Conservation (phyloP, 2,329 filamentous ascomycete species). For the Ceratocystis huliohia region DNA sequence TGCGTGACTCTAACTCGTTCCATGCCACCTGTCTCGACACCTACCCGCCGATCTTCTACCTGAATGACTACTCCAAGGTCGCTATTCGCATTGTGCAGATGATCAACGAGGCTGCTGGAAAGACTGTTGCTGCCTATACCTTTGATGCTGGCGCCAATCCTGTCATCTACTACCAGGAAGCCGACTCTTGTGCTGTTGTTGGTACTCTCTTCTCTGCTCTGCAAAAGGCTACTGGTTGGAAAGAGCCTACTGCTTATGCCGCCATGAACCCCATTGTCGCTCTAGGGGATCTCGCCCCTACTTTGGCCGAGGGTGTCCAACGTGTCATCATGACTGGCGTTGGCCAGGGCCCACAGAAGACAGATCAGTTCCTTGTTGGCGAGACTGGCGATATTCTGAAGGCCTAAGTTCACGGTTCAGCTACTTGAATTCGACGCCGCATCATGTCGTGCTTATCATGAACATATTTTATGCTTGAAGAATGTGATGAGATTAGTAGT, state of each 20-base stretch:
- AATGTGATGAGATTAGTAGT: not conserved
- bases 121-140: constrained; percentile 80
- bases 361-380: constrained; percentile 62
- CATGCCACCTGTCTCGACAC: constrained; percentile 92
- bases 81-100: constrained; percentile 80
- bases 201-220: constrained; percentile 64
- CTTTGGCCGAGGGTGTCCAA: constrained; percentile 67
- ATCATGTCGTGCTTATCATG: not conserved
- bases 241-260: constrained; percentile 36
- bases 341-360: constrained; percentile 74
- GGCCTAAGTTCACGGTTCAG: not conserved
- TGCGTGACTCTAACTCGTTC: constrained; percentile 95
- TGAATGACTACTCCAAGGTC: constrained; percentile 84
- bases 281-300: constrained; percentile 49
- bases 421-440: not conserved
- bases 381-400: constrained; percentile 39
- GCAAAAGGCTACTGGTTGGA: constrained; percentile 57
- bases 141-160: constrained; percentile 97
- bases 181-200: constrained; percentile 59
- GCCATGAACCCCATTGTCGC: constrained; percentile 42
- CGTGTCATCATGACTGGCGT: constrained; percentile 85
- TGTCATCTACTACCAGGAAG: constrained; percentile 85
- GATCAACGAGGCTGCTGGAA: constrained; percentile 70
- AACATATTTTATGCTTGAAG: not conserved
- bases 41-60: constrained; percentile 94